Evolutionary conservation across 768 basidiomycete genomes (phyloP), one percentile per base, ranked within the genome.

Genomic region (Tulasnella sp.): DNA sequence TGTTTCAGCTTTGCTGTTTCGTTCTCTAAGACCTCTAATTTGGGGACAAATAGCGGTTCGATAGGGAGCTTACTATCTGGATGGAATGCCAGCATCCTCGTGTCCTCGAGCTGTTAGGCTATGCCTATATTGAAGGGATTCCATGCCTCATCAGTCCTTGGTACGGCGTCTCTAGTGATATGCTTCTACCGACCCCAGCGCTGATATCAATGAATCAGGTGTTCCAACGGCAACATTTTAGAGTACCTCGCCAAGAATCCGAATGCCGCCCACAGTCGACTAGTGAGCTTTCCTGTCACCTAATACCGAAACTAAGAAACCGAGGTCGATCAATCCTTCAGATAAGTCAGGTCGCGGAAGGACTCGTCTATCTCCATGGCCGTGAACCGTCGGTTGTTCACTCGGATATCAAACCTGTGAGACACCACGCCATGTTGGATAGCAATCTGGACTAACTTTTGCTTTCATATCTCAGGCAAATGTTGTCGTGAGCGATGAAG

Each of bases 331-430:
- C 17, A 12, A 19, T 38, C 17, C 29, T 67, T 7, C 70, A 79
- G 78, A 29, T 79, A n/a, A 68, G 9, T 22, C 74, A 77, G 12
- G 76, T 76, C 15, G 74, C 78, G 7, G 73, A 77, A 42, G 79
- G 78, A 14, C 74, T 79, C 19, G 37, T 36, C 3, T 78, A 79
- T 72, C 40, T 79, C 12, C 79, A 79, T 49, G 71, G n/a, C 19
- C 69, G 68, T 19, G 38, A 54, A 36, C 78, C 78, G 40, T 31
- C 78, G 3, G 72, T 79, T 22, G 78, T 78, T 5, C 79, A 79
- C 67, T 76, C 77, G 8, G 79, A 79, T 69, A 52, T 79, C n/a
- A 78, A 78, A 77, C 76, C 74, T 15, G 79, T 79, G 17, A 54
- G 79, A 58, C 54, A 25, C 29, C 14, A 7, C 12, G 25, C n/a